Evolutionary conservation across 1,284 basidiomycete species (phyloP).

Genomic region (Tilletia horrida): DNA sequence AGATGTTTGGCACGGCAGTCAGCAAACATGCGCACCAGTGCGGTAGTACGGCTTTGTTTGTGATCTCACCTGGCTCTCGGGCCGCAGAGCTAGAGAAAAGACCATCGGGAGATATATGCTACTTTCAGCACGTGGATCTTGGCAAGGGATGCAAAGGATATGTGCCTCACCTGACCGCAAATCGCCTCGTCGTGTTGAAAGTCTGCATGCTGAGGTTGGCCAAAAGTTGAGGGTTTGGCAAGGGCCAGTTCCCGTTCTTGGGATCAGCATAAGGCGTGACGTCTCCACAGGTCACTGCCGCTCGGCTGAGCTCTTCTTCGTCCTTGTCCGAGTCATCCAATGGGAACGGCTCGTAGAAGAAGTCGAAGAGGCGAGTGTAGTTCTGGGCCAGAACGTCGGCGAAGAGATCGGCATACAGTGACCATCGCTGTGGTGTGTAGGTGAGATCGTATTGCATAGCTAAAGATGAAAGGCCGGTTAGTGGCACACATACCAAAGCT

Average conservation of each 20-base stretch:
- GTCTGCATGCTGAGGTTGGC: not conserved
- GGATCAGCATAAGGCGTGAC: constrained; percentile 20
- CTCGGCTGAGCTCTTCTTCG: constrained; percentile 27
- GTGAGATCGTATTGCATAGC: not conserved
- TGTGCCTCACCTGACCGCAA: constrained; percentile 5
- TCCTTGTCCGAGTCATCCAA: not conserved
- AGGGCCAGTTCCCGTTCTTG: not conserved
- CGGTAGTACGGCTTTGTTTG: no score
- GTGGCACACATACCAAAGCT: no score
- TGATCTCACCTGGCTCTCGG: constrained; percentile 6
- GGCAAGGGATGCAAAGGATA: no score
- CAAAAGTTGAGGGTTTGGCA: not conserved
- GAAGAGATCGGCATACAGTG: not conserved
- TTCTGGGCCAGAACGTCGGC: constrained; percentile 44
- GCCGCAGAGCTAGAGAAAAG: not conserved
- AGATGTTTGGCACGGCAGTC: not conserved
- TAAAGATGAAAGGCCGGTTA: not conserved
- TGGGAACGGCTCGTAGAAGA: not conserved
- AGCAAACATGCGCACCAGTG: not conserved
- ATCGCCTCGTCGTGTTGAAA: not conserved
- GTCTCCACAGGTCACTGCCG: constrained; percentile 29
- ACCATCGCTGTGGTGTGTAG: not conserved
- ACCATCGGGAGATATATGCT: not conserved
- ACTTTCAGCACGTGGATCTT: not conserved
- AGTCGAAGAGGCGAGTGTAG: constrained; percentile 27